Evolutionary conservation across 768 basidiomycete genomes (phyloP).

Genomic region (Auriscalpium microsporum): DNA sequence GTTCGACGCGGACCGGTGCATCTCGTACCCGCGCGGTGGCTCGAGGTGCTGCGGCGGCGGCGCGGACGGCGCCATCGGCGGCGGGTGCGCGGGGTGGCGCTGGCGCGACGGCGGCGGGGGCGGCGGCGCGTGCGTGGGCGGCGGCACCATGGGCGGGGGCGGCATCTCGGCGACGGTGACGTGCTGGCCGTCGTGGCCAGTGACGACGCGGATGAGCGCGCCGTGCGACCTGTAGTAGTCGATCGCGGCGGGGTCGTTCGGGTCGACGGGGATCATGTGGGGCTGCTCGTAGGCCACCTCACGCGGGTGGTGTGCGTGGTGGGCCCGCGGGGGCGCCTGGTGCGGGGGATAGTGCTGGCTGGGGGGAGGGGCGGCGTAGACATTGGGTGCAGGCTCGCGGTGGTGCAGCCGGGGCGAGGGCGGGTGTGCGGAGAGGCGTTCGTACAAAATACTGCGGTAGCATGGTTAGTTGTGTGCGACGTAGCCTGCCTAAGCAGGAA

Average conservation of each 20-base stretch:
- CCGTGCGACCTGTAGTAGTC: constrained; percentile 44
- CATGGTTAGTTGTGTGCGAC: too few relatives aligned
- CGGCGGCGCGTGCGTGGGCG: constrained; percentile 16
- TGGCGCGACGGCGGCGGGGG: constrained; percentile 33
- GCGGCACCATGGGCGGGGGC: constrained; percentile 9
- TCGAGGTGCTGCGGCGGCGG: constrained; percentile 16
- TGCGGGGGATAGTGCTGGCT: constrained; percentile 5
- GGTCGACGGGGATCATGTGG: constrained; percentile 18
- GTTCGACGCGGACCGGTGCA: background rate
- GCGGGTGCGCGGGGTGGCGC: constrained; percentile 37
- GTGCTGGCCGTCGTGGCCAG: constrained; percentile 41
- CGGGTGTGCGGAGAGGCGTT: constrained; percentile 57
- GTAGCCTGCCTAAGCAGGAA: constrained; percentile 11
- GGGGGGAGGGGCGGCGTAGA: constrained; percentile 17
- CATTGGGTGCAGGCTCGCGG: constrained; percentile 20
- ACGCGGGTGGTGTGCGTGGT: background rate
- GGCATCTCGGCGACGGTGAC: constrained; percentile 42
- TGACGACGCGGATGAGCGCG: constrained; percentile 37
- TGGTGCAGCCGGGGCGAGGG: constrained; percentile 34
- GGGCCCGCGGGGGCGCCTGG: background rate
- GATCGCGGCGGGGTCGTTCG: constrained; percentile 37
- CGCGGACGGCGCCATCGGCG: constrained; percentile 14
- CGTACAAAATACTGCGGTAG: constrained; percentile 59
- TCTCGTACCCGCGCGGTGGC: constrained; percentile 18
- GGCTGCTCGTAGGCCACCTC: background rate